A percentile compares a stretch with the other conserved stretches of the same genome.
These are phyloP conservation scores for Arabis hirsuta DNA, from an alignment of 345 rosid species.

Conservation along the genomic window DNA sequence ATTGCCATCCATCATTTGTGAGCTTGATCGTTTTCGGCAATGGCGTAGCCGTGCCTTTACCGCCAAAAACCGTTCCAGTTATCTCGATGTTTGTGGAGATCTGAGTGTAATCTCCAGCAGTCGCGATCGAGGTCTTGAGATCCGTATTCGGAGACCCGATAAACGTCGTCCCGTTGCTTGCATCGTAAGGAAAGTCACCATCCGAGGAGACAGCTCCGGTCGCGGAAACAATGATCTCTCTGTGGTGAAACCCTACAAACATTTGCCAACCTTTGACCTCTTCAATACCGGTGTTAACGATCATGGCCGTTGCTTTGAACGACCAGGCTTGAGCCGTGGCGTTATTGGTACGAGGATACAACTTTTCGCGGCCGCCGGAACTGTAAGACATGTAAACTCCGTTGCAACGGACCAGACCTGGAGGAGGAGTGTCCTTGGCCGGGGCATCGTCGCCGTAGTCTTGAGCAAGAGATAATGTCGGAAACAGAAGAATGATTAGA, in stretches of 20 bases:
- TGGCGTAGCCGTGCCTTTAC: conserved; percentile 59
- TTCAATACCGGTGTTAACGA: conserved; percentile 64
- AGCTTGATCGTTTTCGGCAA: conserved; percentile 76
- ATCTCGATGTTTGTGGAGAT: conserved; percentile 61
- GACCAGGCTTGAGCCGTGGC: conserved; percentile 89
- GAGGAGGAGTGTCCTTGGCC: conserved; percentile 48
- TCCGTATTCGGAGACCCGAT: conserved; percentile 62
- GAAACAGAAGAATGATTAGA: conserved; percentile 33
- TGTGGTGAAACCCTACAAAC: conserved; percentile 64
- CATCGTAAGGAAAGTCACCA: conserved; percentile 69
- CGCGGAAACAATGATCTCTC: conserved; percentile 68
- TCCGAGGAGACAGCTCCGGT: conserved; percentile 58
- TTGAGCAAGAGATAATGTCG: conserved; percentile 49
- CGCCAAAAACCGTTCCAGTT: conserved; percentile 76
- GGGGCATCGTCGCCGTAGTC: conserved; percentile 41
- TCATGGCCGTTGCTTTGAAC: conserved; percentile 62
- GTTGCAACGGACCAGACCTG: conserved; percentile 58
- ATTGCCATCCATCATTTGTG: conserved; percentile 63
- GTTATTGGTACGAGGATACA: conserved; percentile 66
- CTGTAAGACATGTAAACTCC: conserved; percentile 72
- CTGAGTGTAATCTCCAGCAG: conserved; percentile 75
- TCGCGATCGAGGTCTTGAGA: conserved; percentile 72
- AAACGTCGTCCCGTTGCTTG: conserved; percentile 73
- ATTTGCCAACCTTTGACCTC: conserved; percentile 82
- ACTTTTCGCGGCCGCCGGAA: conserved; percentile 60